Conservation (phyloP, 805 yeast genomes). For the Candida pini region DNA sequence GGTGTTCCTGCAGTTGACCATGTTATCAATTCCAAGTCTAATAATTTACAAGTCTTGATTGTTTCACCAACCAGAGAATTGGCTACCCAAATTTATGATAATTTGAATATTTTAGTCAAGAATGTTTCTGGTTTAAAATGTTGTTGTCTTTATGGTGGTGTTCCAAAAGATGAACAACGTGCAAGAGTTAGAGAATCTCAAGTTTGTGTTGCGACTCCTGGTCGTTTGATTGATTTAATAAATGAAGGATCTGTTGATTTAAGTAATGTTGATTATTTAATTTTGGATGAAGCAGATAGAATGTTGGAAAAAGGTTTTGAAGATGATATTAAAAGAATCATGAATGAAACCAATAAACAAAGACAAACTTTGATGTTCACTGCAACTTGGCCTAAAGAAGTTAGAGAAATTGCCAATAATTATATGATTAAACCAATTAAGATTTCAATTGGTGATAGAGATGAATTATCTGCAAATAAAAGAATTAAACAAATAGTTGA, state of each 20-base stretch:
- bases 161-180: conserved; percentile 89
- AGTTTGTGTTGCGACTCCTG: conserved; percentile 96
- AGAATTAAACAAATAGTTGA: conserved; percentile 91
- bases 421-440: conserved; percentile 85
- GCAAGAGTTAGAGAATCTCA: conserved; percentile 58
- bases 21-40: conserved; percentile 38
- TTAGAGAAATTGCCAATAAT: conserved; percentile 80
- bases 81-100: conserved; percentile 90
- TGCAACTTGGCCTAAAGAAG: conserved; percentile 99
- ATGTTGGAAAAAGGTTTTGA: conserved; percentile 98
- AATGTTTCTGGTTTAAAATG: conserved; percentile 59
- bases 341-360: conserved; percentile 47
- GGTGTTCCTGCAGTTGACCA: conserved; percentile 94
- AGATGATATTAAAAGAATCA: conserved; percentile 85
- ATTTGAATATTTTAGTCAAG: conserved; percentile 60
- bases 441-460: conserved; percentile 89
- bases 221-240: conserved; percentile 84
- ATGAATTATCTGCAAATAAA: conserved; percentile 90
- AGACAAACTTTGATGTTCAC: conserved; percentile 98
- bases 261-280: conserved; percentile 64
- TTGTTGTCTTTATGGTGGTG: conserved; percentile 95
- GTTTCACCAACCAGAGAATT: conserved; percentile 97
- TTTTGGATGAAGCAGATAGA: conserved; percentile 97
- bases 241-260: conserved; percentile 81
- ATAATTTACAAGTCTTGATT: conserved; percentile 68